Evolutionary conservation across 495 filamentous ascomycete genomes (phyloP), one percentile per base, ranked within the genome.

Genomic region (Aspergillus panamensis): DNA sequence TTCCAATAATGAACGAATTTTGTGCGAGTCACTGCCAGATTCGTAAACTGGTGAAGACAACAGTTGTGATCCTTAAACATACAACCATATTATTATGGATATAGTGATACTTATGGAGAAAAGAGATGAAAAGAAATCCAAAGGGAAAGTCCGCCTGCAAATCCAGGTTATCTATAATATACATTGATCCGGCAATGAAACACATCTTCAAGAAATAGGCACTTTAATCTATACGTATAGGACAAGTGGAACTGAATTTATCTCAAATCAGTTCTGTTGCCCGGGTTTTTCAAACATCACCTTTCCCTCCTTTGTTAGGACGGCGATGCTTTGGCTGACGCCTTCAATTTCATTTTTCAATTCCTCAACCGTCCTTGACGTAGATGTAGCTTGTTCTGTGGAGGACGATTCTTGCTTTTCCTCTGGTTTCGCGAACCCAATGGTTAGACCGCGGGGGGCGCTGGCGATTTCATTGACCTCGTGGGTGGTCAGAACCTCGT

Each of bases 381-480:
- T 37, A 43, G 70, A 62, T 4, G 62, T 9, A 5, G 5, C 25
- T 2, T 25, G 2, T 25, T 25, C 25, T 25, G 25, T 25, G 25
- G 52, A 44, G 12, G 53, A 25, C 8, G 55, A 5, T 10, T 45
- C 40, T 6, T 48, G 44, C 53, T 64, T 67, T 40, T 51, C 57
- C 14, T 53, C 69, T 14, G 78, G 62, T 21, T 84, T 73, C 6
- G 81, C 73, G 0, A 76, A 77, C 1, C 86, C 83, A 16, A 84
- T 76, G 43, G 91, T 82, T 33, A 77, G 62, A 12, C 75, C 76
- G 1, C 75, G 63, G 20, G 74, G 83, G 1, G 84, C 71, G 59
- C 88, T 85, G 0, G 94, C 93, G 32, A 96, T 83, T 73, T 97
- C 94, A 57, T 92, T 91, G 53, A 96, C 82, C 53, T 97, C 89